phyloP scores from a whole-genome alignment of 1,284 basidiomycete species.

The Cryptococcus maquisensis region DNA sequence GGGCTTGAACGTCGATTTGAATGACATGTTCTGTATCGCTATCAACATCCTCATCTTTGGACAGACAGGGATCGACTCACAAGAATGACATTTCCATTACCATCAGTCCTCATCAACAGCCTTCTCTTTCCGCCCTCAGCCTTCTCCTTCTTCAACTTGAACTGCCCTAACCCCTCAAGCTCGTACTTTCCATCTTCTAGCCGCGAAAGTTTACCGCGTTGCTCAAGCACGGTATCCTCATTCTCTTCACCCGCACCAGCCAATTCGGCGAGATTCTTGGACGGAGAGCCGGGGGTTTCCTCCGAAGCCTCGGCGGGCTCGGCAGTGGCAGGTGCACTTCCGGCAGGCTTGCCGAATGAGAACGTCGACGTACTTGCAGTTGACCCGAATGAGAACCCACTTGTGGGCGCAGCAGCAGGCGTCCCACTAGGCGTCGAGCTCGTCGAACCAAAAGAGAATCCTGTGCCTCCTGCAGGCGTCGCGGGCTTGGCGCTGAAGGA shows the following conservation, averaged over 20 bases:
- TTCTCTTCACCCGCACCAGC: slow-evolving; percentile 60
- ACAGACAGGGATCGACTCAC: slow-evolving; percentile 21
- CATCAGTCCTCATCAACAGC: slow-evolving; percentile 44
- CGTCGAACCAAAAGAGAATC: slow-evolving; percentile 35
- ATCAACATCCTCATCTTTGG: not conserved
- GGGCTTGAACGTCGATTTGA: slow-evolving; percentile 24
- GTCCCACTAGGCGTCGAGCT: slow-evolving; percentile 22
- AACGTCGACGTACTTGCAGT: slow-evolving; percentile 3
- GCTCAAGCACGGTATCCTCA: slow-evolving; percentile 64
- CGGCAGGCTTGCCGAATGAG: not conserved
- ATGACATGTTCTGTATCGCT: slow-evolving; percentile 37
- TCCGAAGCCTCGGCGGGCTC: slow-evolving; percentile 25
- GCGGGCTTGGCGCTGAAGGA: slow-evolving; percentile 9
- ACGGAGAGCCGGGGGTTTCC: slow-evolving; percentile 13
- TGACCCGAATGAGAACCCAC: slow-evolving; percentile 28
- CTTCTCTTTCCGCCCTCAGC: slow-evolving; percentile 25
- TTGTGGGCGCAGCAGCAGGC: slow-evolving; percentile 14
- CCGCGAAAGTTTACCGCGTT: slow-evolving; percentile 62
- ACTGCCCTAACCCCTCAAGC: slow-evolving; percentile 47
- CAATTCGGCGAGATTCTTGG: slow-evolving; percentile 35
- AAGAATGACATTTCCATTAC: slow-evolving; percentile 36
- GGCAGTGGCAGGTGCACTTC: slow-evolving; percentile 7
- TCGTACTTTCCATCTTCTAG: slow-evolving; percentile 52
- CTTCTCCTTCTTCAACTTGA: slow-evolving; percentile 41
- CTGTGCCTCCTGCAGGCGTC: slow-evolving; percentile 14